A percentile compares a stretch with the other conserved stretches of the same genome.
phyloP scores from a whole-genome alignment of 2,329 filamentous ascomycete species.

The Dothidotthia symphoricarpi region DNA sequence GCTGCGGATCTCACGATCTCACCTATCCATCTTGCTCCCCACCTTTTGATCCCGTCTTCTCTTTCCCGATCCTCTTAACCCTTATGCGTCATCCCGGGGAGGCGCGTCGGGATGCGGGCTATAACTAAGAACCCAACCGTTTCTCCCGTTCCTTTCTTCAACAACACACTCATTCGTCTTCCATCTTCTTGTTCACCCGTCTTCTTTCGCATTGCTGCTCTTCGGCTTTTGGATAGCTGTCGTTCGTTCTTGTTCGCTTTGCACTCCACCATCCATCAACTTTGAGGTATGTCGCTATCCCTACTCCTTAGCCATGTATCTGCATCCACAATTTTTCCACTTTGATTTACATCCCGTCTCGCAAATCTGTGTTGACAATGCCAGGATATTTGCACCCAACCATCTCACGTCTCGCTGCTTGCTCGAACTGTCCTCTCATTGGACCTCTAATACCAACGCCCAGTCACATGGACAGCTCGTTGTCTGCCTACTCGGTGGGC shows the following conservation, averaged over 20 bases:
- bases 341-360: too few species aligned
- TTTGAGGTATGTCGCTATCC: conserved; percentile 29
- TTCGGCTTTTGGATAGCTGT: conserved; percentile 42
- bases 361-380: conserved; percentile 5
- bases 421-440: conserved; percentile 12
- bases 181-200: conserved; percentile 37
- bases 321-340: background rate
- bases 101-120: conserved; percentile 20
- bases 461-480: conserved; percentile 7
- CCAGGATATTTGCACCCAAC: conserved; percentile 41
- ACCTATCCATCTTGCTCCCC: conserved; percentile 12
- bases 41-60: conserved; percentile 1
- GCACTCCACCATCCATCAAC: conserved; percentile 26
- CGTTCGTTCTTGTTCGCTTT: conserved; percentile 30
- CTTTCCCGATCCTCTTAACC: conserved; percentile 12
- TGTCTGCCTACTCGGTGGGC: conserved; percentile 8
- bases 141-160: conserved; percentile 12
- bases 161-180: conserved; percentile 41
- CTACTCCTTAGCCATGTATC: background rate
- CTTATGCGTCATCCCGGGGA: conserved; percentile 11
- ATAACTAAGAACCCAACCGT: conserved; percentile 19
- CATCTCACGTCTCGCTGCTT: conserved; percentile 33
- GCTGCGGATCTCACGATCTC: conserved; percentile 8
- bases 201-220: conserved; percentile 42
- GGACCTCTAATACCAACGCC: conserved; percentile 4